Evolutionary conservation across 2,329 filamentous ascomycete genomes (phyloP), one percentile per base, ranked within the genome.

Genomic region (Aspergillus felis): DNA sequence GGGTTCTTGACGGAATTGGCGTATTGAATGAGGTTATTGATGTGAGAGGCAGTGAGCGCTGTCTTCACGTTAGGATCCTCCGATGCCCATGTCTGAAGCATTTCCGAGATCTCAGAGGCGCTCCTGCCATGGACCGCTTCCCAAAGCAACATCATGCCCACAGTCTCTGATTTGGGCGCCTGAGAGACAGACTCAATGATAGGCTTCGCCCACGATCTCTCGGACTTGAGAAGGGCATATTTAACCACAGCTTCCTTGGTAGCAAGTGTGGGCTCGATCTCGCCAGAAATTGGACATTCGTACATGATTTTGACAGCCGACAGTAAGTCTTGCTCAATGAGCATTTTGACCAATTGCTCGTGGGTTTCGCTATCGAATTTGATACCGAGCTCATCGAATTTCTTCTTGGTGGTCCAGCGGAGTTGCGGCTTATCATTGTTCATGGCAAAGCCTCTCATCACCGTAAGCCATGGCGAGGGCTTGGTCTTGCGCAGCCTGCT

Each of bases 101-200:
- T 91, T 62, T 86, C 84, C 55, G 85, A 82, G 58, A 92, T 81
- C 68, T 91, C 86, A 71, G 91, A 85, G 1, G 89, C 84, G 1
- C 86, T 85, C 68, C 87, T 89, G 22, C 87, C 89, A 55, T 86
- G 83, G 7, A 88, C 82, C 12, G 89, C 86, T 29, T 90, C 87
- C 86, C 89, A 92, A 53, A 90, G 84, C 47, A 94, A 82, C 12
- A 91, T 78, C 12, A 87, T 81, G 67, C 94, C 88, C 86, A 89
- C 91, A 24, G 82, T 82, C 32, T 79, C 73, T 61, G 87, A 85
- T 46, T 68, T 69, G 77, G 80, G 53, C 71, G 76, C 48, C 68
- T 78, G 62, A 1, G 75, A 64, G 47, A 81, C 60, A 12, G 71
- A 73, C n/a, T 75, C 77, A 58, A 91, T 85, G 10, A 89, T 76